Percentiles rank a stretch among this genome's conserved stretches.
These are phyloP conservation scores for Scheffersomyces coipomensis DNA, from an alignment of 805 yeast species.

Conservation along the genomic window DNA sequence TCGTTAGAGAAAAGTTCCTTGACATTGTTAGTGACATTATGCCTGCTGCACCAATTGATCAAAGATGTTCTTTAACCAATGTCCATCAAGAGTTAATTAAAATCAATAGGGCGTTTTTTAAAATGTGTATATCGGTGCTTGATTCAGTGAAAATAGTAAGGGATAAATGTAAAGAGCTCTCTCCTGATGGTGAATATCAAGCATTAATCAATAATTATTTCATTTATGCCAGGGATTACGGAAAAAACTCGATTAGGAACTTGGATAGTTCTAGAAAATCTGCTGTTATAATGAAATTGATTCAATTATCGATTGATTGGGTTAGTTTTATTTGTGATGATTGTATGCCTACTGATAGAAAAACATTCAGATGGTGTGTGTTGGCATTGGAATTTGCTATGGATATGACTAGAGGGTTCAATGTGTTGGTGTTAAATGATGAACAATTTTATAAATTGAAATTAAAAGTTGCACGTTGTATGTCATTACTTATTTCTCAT, in stretches of 20 bases:
- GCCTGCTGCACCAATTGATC: conserved; percentile 46
- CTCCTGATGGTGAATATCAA: conserved; percentile 57
- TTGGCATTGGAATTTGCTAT: conserved; percentile 93
- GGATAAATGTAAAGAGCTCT: conserved; percentile 53
- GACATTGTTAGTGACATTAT: conserved; percentile 53
- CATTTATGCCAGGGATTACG: conserved; percentile 77
- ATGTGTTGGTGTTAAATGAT: conserved; percentile 76
- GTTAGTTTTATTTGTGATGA: conserved; percentile 90
- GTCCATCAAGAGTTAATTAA: conserved; percentile 73
- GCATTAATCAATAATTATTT: conserved; percentile 75
- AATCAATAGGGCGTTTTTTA: conserved; percentile 64
- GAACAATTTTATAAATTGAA: conserved; percentile 72
- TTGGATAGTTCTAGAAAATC: conserved; percentile 68
- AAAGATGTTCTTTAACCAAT: conserved; percentile 65
- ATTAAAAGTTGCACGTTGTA: conserved; percentile 87
- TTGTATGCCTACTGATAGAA: conserved; percentile 87
- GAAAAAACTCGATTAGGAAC: conserved; percentile 64
- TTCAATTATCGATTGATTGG: conserved; percentile 84
- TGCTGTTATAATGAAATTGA: conserved; percentile 65
- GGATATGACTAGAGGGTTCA: conserved; percentile 89
- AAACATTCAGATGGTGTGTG: conserved; percentile 95
- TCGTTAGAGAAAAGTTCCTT: conserved; percentile 55
- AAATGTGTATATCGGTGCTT: conserved; percentile 63
- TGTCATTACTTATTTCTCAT: conserved; percentile 90
- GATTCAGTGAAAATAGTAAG: conserved; percentile 54